Conservation (phyloP, 805 yeast species). For the Yueomyces sp. region DNA sequence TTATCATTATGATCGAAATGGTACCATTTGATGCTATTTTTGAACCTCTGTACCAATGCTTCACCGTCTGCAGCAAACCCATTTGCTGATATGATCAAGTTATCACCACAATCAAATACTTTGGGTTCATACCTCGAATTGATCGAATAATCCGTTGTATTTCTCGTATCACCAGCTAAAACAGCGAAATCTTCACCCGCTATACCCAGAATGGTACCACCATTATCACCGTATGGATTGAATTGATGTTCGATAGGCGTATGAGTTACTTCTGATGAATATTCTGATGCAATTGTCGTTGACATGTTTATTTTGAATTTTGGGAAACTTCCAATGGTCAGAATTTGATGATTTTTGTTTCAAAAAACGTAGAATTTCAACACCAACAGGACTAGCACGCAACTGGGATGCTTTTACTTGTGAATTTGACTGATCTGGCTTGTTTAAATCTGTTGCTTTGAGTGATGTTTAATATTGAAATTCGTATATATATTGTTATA, state of each 20-base stretch:
- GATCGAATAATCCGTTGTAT: conserved; percentile 84
- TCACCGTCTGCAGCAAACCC: conserved; percentile 95
- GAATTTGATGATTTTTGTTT: too few species aligned
- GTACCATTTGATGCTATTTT: conserved; percentile 67
- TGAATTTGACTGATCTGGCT: too few species aligned
- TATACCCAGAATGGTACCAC: conserved; percentile 94
- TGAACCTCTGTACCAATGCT: conserved; percentile 66
- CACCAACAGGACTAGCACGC: too few species aligned
- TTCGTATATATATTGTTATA: too few species aligned
- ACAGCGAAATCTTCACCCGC: conserved; percentile 97
- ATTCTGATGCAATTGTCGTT: conserved; percentile 51
- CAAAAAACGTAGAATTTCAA: too few species aligned
- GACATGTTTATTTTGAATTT: too few species aligned
- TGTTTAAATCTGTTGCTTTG: too few species aligned
- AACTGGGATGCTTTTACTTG: too few species aligned
- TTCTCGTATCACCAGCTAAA: conserved; percentile 97
- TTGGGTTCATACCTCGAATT: conserved; percentile 88
- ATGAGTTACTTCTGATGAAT: conserved; percentile 37
- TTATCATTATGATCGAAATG: conserved; percentile 73
- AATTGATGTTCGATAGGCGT: conserved; percentile 82
- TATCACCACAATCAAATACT: conserved; percentile 79
- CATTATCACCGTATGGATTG: conserved; percentile 89
- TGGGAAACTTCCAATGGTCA: too few species aligned
- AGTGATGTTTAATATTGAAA: too few species aligned
- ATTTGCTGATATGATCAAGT: conserved; percentile 77